Base-by-base conservation (phyloP, 2,329 filamentous ascomycete species). In the Diaporthe sp. region DNA sequence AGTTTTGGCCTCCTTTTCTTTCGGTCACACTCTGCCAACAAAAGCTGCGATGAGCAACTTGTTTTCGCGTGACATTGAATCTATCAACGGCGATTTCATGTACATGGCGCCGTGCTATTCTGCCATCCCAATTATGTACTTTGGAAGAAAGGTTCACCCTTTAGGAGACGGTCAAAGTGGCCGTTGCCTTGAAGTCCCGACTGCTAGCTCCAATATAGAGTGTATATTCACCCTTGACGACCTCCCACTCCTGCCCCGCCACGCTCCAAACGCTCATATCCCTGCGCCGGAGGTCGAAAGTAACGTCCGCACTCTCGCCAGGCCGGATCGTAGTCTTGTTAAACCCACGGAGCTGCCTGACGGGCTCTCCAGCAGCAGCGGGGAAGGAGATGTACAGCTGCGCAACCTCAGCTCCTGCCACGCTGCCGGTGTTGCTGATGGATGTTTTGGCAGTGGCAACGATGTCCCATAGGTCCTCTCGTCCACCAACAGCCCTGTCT, bases 181-280 rank as follows among this genome's bases (percentile, higher is more conserved):
- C 34, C 22, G 31, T 39, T 28, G 42, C 69, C n/a, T 51, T 61
- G 28, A 49, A 34, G n/a, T 51, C 42, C 44, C 31, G 69, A 39
- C 69, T 61, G 44, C 55, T 65, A 34, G 46, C 46, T 17, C 88
- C 89, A 4, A 89, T 85, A 75, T 81, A 86, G 12, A 90, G 75
- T 4, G 75, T 77, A 75, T 89, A 89, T 17, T 81, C 79, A 0
- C 88, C 88, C 28, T 80, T 82, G 65, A 84, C 85, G 73, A 92
- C 78, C 58, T 85, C 84, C 92, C 92, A 94, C 79, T 89, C 88
- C 83, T 94, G 91, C 28, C 85, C 86, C 1, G 81, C 83, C 6
- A 89, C 87, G 80, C 94, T 90, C 92, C 92, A 94, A 39, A 91
- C 86, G 81, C 92, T 93, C 67, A 94, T 79, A 79, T 94, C 92